A percentile compares a stretch with the other conserved stretches of the same genome.
These are phyloP conservation scores for Vaucheria bursata DNA, from an alignment of 352 stramenopile species.

Conservation along the genomic window DNA sequence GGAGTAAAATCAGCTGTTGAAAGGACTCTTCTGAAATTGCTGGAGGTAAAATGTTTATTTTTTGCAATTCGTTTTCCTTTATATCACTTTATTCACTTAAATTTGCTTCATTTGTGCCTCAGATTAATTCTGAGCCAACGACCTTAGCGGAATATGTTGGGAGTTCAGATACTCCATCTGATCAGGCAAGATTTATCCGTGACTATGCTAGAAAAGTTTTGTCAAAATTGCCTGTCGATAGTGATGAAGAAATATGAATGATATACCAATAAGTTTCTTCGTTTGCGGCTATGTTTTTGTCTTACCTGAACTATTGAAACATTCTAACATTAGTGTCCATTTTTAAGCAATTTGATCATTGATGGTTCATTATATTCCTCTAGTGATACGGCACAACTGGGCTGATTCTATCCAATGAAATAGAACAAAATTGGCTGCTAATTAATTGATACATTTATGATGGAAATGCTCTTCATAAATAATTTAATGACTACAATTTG, in stretches of 20 bases:
- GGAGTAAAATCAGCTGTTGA: background rate
- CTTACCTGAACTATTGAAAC: too few relatives aligned
- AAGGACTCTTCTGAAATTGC: background rate
- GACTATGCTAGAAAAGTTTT: background rate
- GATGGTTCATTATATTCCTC: too few relatives aligned
- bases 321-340: too few relatives aligned
- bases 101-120: background rate
- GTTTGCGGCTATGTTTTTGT: too few relatives aligned
- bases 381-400: too few relatives aligned
- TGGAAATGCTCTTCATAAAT: too few relatives aligned
- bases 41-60: background rate
- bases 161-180: background rate
- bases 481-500: too few relatives aligned
- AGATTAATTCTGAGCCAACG: background rate
- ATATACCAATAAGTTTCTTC: too few relatives aligned
- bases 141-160: background rate
- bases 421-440: too few relatives aligned
- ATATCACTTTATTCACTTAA: background rate
- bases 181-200: background rate
- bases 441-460: too few relatives aligned
- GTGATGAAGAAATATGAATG: background rate
- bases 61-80: background rate
- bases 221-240: background rate
- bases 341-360: too few relatives aligned
- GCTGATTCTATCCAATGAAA: too few relatives aligned